Base-by-base conservation (phyloP, 108 stramenopile species). In the Stephanodiscus triporus region DNA sequence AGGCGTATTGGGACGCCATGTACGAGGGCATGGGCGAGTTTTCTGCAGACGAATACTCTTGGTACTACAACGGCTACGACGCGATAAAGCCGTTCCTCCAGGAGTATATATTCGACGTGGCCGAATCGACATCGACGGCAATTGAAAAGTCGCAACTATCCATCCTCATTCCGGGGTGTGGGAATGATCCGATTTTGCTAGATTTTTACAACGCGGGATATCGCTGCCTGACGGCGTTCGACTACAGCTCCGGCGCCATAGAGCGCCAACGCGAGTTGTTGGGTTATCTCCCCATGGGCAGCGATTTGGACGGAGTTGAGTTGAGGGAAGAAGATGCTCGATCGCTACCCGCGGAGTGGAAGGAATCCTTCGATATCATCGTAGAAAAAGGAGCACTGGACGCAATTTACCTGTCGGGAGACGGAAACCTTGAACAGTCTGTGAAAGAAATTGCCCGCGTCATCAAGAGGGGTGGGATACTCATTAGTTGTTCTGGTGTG, bases 21-120 rank as follows among this genome's bases (percentile, higher is more conserved):
- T 94, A 94, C 65, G 61, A 77, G 20, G 92, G 92, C 27, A 78
- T 87, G 68, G 92, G 92, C 13, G 92, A 91, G 65, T 91, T 91
- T 83, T 81, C 88, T 4, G 53, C 79, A 23, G 86, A 91, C 29
- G 87, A 88, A 77, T 94, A 94, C 50, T 71, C 77, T 26, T 94
- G 92, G 92, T 94, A 92, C 51, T 94, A 81, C 80, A 45, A 45
- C 17, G 90, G 90, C 27, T 91, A 62, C 58, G 85, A 90, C 23
- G 68, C 49, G n/a, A 68, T 91, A 14, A 63, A 76, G 58, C 80
- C 77, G 13, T 78, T 66, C 49, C 63, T 76, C 9, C 19, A 43
- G 10, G 59, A 84, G 26, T 60, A 73, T 67, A 14, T 47, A 24
- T 51, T 54, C 14, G 66, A 43, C 50, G 47, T 29, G 26, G 50